Conservation (phyloP, 345 rosid species). For the Heritiera littoralis region DNA sequence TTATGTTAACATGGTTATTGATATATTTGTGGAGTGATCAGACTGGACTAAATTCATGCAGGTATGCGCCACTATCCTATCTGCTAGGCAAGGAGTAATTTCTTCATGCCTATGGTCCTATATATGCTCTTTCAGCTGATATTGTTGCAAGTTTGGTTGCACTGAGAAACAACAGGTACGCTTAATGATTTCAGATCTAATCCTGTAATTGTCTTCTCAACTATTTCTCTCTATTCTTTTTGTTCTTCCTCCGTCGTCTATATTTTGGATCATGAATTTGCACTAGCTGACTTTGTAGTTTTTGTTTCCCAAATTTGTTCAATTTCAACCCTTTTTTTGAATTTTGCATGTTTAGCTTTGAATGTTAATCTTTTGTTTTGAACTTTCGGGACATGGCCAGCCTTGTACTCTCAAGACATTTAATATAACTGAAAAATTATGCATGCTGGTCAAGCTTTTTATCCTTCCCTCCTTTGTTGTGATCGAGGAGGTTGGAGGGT, state of each 20-base stretch:
- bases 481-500: too few species aligned
- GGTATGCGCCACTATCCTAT: conserved; percentile 80
- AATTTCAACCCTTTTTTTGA: too few species aligned
- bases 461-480: too few species aligned
- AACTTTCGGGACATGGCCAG: too few species aligned
- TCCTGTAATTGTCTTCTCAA: neutral
- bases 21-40: neutral
- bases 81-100: conserved; percentile 85
- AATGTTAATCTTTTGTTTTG: too few species aligned
- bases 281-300: neutral
- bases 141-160: conserved; percentile 80
- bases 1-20: neutral
- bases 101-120: conserved; percentile 93
- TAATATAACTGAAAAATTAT: too few species aligned
- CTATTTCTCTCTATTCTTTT: neutral
- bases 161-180: conserved; percentile 77
- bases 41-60: conserved; percentile 35
- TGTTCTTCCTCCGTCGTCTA: neutral
- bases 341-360: too few species aligned
- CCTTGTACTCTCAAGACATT: too few species aligned
- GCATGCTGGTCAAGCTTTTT: too few species aligned
- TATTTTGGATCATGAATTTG: neutral
- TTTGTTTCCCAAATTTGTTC: neutral
- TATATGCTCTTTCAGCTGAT: conserved; percentile 90
- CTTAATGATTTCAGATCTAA: conserved; percentile 4